Evolutionary conservation across 169 alveolate species (phyloP).

Genomic region (Cryptosporidium parvum): DNA sequence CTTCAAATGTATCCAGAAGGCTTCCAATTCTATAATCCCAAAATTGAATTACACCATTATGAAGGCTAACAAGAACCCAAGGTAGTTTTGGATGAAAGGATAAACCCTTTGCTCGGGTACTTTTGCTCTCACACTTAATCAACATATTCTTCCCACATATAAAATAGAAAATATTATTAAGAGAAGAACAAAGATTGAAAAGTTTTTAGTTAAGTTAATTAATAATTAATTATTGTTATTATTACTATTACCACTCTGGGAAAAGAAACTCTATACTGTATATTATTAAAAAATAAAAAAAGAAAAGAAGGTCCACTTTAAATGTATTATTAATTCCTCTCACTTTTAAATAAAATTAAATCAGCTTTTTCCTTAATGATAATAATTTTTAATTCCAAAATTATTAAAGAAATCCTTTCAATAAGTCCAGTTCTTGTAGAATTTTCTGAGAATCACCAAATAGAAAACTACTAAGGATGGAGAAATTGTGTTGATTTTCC

Average conservation of each 20-base stretch:
- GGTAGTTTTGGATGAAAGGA: conserved; percentile 95
- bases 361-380: neutral
- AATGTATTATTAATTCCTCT: no score
- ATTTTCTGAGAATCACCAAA: neutral
- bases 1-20: conserved; percentile 87
- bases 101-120: conserved; percentile 95
- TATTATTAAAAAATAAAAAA: no score
- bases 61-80: conserved; percentile 94
- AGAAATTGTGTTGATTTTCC: neutral
- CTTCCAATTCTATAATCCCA: conserved; percentile 93
- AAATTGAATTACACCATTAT: conserved; percentile 93
- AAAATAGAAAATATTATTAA: neutral
- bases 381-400: no score
- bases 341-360: neutral
- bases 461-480: neutral
- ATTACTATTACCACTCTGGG: no score
- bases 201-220: neutral
- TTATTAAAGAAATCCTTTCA: neutral
- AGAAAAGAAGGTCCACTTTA: neutral
- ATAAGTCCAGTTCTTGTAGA: neutral
- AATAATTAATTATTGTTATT: no score
- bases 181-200: conserved; percentile 1
- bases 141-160: conserved; percentile 81
- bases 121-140: conserved; percentile 93
- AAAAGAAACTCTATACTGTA: no score